Evolutionary conservation across 768 basidiomycete species (phyloP).

Genomic region (Suillus bovinus): DNA sequence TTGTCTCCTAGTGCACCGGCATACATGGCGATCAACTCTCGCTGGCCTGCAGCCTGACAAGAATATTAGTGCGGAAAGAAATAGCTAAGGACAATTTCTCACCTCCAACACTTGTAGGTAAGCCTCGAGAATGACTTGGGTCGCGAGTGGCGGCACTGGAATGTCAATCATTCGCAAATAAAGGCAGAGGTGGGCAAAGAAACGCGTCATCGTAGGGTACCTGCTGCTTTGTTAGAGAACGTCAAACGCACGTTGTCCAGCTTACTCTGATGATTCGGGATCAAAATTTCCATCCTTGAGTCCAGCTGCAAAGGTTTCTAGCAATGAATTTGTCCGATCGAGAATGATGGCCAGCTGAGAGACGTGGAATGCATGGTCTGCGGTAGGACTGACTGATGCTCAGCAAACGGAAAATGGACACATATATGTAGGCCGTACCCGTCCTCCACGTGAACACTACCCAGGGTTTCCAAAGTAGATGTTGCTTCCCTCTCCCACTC

Average conservation of each 20-base stretch:
- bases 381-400: constrained; percentile 44
- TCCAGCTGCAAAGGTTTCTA: constrained; percentile 67
- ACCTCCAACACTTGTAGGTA: constrained; percentile 90
- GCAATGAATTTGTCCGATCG: constrained; percentile 61
- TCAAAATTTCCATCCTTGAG: constrained; percentile 53
- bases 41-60: constrained; percentile 66
- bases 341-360: constrained; percentile 82
- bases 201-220: constrained; percentile 74
- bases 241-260: constrained; percentile 15
- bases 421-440: constrained; percentile 45
- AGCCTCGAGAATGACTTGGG: constrained; percentile 81
- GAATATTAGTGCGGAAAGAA: neutral
- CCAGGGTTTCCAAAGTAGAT: constrained; percentile 55
- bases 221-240: constrained; percentile 34
- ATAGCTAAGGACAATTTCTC: constrained; percentile 16
- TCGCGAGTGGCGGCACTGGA: constrained; percentile 68
- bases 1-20: constrained; percentile 88
- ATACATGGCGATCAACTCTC: constrained; percentile 91
- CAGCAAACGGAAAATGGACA: constrained; percentile 5
- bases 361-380: constrained; percentile 78
- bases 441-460: constrained; percentile 58
- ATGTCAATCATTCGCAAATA: constrained; percentile 59
- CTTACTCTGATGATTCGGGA: constrained; percentile 56
- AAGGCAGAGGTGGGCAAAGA: constrained; percentile 89
- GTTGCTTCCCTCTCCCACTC: constrained; percentile 70